Evolutionary conservation across 2,329 filamentous ascomycete species (phyloP), one percentile per base, ranked within the genome.

Genomic region (Fusarium pseudoanthophilum): DNA sequence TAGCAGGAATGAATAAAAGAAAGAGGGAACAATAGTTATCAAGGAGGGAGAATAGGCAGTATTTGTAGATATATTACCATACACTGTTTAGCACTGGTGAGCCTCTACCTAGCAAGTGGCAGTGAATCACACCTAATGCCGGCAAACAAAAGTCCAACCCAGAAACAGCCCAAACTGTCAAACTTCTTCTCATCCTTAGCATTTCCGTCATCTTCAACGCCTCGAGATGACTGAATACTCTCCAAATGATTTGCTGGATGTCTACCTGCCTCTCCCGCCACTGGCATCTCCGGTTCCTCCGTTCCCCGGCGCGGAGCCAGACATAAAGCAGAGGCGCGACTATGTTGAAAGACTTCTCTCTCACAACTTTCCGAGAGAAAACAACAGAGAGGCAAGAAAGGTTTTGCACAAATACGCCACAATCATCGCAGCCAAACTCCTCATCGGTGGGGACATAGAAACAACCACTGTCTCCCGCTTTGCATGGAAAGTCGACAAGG

Each of bases 301-400:
- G 2, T 34, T 36, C 21, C 48, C 48, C 1, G 21, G 30, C 15
- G 1, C 7, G 15, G 48, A 34, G 9, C 30, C 30, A 7, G 21
- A 18, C 15, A 6, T 2, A 6, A 32, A 24, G 11, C 11, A 51
- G 6, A 51, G 48, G 16, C 28, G 28, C 0, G n/a, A n/a, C 7
- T 34, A 24, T 24, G 32, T 26, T 20, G 49, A 52, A 15, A 1
- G n/a, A 1, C 7, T 11, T 2, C n/a, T 34, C 30, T 52, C 32
- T 5, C 8, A 10, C 10, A 3, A 5, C 6, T 52, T 52, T 7
- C n/a, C 49, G 0, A 34, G n/a, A 26, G 30, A 34, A 3, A 20
- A 26, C 10, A n/a, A 2, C 4, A 3, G 6, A 30, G 11, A 32
- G 0, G 5, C 21, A 0, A 51, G 4, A 14, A 6, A 26, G n/a